Conservation (phyloP, 2,329 filamentous ascomycete genomes). For the Diaporthe nobilis region DNA sequence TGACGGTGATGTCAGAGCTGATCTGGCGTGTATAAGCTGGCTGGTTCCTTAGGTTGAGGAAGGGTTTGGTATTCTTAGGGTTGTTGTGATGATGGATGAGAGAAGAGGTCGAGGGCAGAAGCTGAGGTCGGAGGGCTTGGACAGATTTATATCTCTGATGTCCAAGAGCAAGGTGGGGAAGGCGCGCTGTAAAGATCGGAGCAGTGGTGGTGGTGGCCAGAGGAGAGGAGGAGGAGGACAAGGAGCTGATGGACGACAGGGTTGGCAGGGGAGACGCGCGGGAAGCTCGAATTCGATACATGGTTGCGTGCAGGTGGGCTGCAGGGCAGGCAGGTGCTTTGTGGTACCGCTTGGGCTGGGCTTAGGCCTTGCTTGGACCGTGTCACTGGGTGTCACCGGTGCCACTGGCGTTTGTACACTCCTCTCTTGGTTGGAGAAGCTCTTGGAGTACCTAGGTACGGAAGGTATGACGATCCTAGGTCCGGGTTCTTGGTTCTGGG, state of each 20-base stretch:
- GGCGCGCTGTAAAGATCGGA: constrained; percentile 23
- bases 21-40: background rate
- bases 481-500: background rate
- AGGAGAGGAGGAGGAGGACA: background rate
- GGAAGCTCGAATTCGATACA: constrained; percentile 31
- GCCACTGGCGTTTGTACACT: constrained; percentile 6
- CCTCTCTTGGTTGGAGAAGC: background rate
- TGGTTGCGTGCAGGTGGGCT: constrained; percentile 3
- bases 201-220: constrained; percentile 4
- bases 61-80: constrained; percentile 21
- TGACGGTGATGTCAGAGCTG: constrained; percentile 7
- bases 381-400: constrained; percentile 8
- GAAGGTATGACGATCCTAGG: constrained; percentile 18
- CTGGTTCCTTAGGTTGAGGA: constrained; percentile 2
- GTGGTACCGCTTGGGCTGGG: constrained; percentile 5
- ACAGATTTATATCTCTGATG: constrained; percentile 37
- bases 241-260: constrained; percentile 16
- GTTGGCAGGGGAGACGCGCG: constrained; percentile 10
- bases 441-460: background rate
- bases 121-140: constrained; percentile 10
- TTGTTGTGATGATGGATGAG: constrained; percentile 5
- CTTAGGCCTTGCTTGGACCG: constrained; percentile 17
- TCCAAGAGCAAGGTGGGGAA: constrained; percentile 34
- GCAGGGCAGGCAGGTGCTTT: background rate
- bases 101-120: constrained; percentile 13